These are phyloP conservation scores for Daldinia vernicosa DNA, from an alignment of 495 filamentous ascomycete genomes.

Conservation along the genomic window DNA sequence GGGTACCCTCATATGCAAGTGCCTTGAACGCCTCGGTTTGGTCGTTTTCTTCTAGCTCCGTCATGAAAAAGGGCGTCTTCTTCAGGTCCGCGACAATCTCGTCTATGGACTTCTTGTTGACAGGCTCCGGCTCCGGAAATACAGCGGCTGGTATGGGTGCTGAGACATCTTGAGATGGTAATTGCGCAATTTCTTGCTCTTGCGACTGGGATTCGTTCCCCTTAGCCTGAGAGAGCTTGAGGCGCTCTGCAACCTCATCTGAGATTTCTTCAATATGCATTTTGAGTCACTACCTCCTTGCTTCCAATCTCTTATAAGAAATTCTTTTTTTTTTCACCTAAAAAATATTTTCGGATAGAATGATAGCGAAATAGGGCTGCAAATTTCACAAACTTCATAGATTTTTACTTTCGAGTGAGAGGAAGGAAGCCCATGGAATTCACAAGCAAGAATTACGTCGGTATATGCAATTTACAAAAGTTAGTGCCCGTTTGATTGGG, in stretches of 20 bases:
- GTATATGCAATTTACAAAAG: conserved; percentile 5
- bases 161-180: conserved; percentile 22
- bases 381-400: background rate
- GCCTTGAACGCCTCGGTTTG: conserved; percentile 87
- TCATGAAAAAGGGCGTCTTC: conserved; percentile 93
- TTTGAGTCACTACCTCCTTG: background rate
- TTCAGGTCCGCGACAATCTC: conserved; percentile 80
- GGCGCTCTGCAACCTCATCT: conserved; percentile 47
- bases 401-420: background rate
- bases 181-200: conserved; percentile 36
- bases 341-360: background rate
- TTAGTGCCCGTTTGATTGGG: conserved; percentile 3
- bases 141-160: conserved; percentile 29
- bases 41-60: conserved; percentile 81
- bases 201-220: conserved; percentile 9
- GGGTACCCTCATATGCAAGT: conserved; percentile 89
- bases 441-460: conserved; percentile 1
- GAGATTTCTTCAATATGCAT: conserved; percentile 48
- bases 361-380: background rate
- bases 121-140: conserved; percentile 64
- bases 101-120: conserved; percentile 68
- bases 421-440: background rate
- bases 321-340: background rate
- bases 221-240: conserved; percentile 41
- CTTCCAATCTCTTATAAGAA: background rate